Evolutionary conservation across 768 basidiomycete species (phyloP).

Genomic region (Termitomyces sp.): DNA sequence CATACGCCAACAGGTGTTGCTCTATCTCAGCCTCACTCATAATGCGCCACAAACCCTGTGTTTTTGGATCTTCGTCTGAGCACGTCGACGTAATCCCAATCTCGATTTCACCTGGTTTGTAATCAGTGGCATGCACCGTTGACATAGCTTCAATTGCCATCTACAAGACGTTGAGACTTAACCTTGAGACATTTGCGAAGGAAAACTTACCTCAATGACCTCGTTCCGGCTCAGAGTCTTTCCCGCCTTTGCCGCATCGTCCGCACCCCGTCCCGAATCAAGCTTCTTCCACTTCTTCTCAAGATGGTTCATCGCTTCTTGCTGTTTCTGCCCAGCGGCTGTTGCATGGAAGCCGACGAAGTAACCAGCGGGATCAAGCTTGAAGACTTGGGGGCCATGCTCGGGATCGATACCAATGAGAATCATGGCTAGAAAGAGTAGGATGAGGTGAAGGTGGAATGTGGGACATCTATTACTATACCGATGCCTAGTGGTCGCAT

Average conservation of each 20-base stretch:
- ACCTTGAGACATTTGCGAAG: background rate
- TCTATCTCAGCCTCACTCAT: constrained; percentile 77
- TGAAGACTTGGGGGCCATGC: constrained; percentile 94
- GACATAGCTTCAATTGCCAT: constrained; percentile 94
- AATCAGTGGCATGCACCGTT: constrained; percentile 91
- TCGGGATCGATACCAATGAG: constrained; percentile 90
- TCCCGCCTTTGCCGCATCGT: constrained; percentile 73
- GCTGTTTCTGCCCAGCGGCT: constrained; percentile 93
- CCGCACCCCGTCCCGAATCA: constrained; percentile 69
- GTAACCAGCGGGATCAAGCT: constrained; percentile 97
- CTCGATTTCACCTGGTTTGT: constrained; percentile 93
- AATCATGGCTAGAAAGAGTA: constrained; percentile 73
- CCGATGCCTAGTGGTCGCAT: constrained; percentile 97
- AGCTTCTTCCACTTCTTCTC: constrained; percentile 99
- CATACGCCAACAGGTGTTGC: constrained; percentile 75
- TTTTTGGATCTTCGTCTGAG: constrained; percentile 68
- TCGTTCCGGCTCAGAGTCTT: constrained; percentile 66
- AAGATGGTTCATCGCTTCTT: constrained; percentile 96
- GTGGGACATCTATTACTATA: constrained; percentile 31
- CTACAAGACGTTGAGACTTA: constrained; percentile 30
- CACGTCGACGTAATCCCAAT: constrained; percentile 85
- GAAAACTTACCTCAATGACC: constrained; percentile 79
- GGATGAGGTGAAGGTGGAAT: background rate
- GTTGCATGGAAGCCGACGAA: constrained; percentile 99
- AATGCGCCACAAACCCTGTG: constrained; percentile 71